Conservation (phyloP, 331 rosid genomes). For the Quercus lobata region DNA sequence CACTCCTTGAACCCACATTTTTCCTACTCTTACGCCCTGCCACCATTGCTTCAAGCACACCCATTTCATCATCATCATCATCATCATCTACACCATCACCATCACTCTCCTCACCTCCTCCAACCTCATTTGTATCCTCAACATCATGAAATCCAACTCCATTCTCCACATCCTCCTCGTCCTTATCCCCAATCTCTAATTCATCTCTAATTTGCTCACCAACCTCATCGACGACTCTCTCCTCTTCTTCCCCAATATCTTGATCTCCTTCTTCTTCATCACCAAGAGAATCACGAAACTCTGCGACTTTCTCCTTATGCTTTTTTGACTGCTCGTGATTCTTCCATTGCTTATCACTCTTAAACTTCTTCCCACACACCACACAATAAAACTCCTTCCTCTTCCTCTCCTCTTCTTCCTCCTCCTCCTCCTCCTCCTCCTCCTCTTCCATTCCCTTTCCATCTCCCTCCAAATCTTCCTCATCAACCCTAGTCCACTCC, state of each 20-base stretch:
- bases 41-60: conserved; percentile 64
- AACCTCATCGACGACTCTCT: conserved; percentile 29
- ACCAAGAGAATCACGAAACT: conserved; percentile 57
- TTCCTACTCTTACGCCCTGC: conserved; percentile 50
- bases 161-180: conserved; percentile 20
- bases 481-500: conserved; percentile 62
- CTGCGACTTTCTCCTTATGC: conserved; percentile 84
- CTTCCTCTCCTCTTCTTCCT: conserved; percentile 26
- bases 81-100: background rate
- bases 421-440: conserved; percentile 42
- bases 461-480: conserved; percentile 24
- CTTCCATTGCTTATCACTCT: conserved; percentile 99
- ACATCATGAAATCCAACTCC: conserved; percentile 24
- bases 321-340: conserved; percentile 97
- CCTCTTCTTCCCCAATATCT: conserved; percentile 34
- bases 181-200: conserved; percentile 37
- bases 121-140: conserved; percentile 15
- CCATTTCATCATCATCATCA: conserved; percentile 48
- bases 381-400: conserved; percentile 83
- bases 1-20: conserved; percentile 22
- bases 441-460: conserved; percentile 25
- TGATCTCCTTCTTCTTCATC: conserved; percentile 64
- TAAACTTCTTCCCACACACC: conserved; percentile 93
- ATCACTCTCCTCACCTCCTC: background rate
- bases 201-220: conserved; percentile 37